Conservation (phyloP, 2,329 filamentous ascomycete species). For the Talaromyces atroroseus region DNA sequence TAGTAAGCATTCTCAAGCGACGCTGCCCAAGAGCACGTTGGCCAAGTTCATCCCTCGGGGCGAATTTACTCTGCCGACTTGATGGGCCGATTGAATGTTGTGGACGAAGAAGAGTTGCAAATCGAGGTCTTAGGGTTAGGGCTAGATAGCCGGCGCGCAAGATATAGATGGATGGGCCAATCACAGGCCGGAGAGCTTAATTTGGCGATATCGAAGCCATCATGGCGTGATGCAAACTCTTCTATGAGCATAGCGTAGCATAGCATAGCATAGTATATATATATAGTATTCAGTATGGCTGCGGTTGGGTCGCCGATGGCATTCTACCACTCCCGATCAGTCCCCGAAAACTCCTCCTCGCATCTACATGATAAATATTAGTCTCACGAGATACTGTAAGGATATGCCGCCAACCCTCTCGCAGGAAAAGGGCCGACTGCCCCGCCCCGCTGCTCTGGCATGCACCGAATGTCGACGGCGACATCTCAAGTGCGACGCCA, state of each 20-base stretch:
- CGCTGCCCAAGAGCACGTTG: not conserved
- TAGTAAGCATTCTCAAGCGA: not conserved
- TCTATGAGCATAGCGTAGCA: too few relatives aligned
- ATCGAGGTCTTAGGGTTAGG: not conserved
- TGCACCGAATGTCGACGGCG: conserved; percentile 10
- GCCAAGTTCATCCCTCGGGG: conserved; percentile 8
- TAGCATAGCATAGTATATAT: too few relatives aligned
- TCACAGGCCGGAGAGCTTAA: not conserved
- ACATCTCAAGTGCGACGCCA: conserved; percentile 11
- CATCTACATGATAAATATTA: too few relatives aligned
- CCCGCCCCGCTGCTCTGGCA: conserved; percentile 7
- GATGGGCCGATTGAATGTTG: not conserved
- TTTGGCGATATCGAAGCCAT: not conserved
- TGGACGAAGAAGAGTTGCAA: not conserved
- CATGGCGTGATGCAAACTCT: not conserved
- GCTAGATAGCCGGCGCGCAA: not conserved
- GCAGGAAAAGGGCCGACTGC: not conserved
- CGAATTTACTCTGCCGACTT: not conserved
- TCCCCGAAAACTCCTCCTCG: not conserved
- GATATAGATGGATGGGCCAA: not conserved
- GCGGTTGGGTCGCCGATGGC: not conserved
- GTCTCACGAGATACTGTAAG: not conserved
- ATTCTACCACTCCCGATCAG: not conserved
- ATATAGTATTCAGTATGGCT: not conserved
- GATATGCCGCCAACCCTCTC: not conserved